Evolutionary conservation across 1,284 basidiomycete genomes (phyloP), one percentile per base, ranked within the genome.

Genomic region (Xanthoconium separans): DNA sequence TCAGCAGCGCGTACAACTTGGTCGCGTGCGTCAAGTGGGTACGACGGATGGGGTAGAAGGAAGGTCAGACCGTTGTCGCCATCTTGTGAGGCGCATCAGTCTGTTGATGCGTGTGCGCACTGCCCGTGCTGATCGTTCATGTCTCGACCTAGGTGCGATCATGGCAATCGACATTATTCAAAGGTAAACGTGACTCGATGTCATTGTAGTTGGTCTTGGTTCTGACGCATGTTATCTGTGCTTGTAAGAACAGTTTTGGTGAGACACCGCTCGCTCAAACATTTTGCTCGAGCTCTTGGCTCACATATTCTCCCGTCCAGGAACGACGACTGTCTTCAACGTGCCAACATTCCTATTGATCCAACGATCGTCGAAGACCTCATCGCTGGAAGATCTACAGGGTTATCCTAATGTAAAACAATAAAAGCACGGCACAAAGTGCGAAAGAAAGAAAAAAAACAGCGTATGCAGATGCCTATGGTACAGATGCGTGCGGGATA

Each of bases 1-100:
- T 94, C 0, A 97, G 93, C 53, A 95, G 93, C 61, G 96, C 97
- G 0, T 97, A 95, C 66, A 99, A 99, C 68, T 80, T 98, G 33
- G 85, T 98, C 15, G 92, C 95, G 1, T 93, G 90, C 60, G 81
- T 98, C 12, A 87, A 88, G 61, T 75, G 93, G 6, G 85, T 82
- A 1, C 87, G 86, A 63, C 82, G 82, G 61, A 80, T 88, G 76
- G 82, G 81, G 8, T 88, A 85, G 85, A 74, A 72, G 31, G 74
- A 84, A 40, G 79, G 86, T 43, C 76, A 87, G 71, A 77, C 77
- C 8, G 65, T 96, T 34, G 91, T 92, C n/a, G 96, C 94, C 0
- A 85, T 96, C 51, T 64, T 96, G 87, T 94, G 64, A 61, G 87
- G 73, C n/a, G 0, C 16, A 4, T n/a, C n/a, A n/a, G n/a, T n/a